A percentile compares a stretch with the other conserved stretches of the same genome.
Conservation (phyloP, 345 rosid species). For the Salix arbutifolia region DNA sequence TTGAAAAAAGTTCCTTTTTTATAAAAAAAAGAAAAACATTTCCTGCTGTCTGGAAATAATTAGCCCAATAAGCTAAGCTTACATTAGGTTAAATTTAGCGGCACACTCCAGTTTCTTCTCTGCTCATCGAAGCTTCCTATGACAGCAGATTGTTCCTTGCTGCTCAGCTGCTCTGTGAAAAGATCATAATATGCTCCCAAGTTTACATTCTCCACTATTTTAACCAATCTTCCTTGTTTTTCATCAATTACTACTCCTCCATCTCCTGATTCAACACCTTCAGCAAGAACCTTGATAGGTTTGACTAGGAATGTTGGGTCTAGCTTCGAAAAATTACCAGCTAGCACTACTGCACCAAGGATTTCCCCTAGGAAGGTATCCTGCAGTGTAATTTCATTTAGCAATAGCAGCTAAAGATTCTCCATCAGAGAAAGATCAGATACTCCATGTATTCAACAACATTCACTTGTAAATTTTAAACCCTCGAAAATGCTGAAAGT, state of each 20-base stretch:
- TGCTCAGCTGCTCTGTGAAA: slow-evolving; percentile 46
- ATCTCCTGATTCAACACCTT: slow-evolving; percentile 53
- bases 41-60: slow-evolving; percentile 8
- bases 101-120: slow-evolving; percentile 51
- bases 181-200: slow-evolving; percentile 32
- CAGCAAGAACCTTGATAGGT: slow-evolving; percentile 45
- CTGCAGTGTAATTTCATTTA: slow-evolving; percentile 32
- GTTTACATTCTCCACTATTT: slow-evolving; percentile 45
- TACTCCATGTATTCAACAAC: too few species aligned
- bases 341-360: slow-evolving; percentile 66
- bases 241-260: slow-evolving; percentile 46
- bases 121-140: slow-evolving; percentile 75
- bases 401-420: neutral
- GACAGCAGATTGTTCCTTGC: slow-evolving; percentile 56
- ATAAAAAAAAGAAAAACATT: neutral
- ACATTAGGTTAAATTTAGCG: slow-evolving; percentile 21
- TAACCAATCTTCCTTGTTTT: slow-evolving; percentile 39
- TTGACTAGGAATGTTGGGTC: slow-evolving; percentile 34
- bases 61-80: neutral
- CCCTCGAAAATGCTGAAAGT: too few species aligned
- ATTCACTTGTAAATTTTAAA: too few species aligned
- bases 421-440: too few species aligned
- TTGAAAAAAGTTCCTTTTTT: too few species aligned
- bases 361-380: slow-evolving; percentile 78
- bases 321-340: slow-evolving; percentile 33